Conservation (phyloP, 2,329 filamentous ascomycete species). For the Zymoseptoria ardabiliae region DNA sequence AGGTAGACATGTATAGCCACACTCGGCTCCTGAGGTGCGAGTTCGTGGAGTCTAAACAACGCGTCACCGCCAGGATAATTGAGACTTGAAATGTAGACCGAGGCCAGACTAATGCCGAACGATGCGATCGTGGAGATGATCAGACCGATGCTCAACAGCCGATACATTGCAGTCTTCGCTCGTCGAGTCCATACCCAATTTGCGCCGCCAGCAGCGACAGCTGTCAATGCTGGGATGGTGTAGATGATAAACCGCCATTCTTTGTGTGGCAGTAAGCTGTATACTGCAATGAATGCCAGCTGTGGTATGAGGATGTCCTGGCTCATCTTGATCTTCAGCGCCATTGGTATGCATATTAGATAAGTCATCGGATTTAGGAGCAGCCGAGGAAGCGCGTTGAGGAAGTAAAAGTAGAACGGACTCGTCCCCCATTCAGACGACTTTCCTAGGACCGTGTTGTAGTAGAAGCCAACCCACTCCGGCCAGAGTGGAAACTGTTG, state of each 20-base stretch:
- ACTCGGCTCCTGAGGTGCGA: conserved; percentile 10
- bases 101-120: conserved; percentile 53
- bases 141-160: conserved; percentile 48
- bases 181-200: conserved; percentile 55
- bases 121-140: conserved; percentile 53
- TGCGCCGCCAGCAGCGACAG: conserved; percentile 65
- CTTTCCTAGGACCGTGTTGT: conserved; percentile 78
- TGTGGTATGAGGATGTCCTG: conserved; percentile 57
- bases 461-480: conserved; percentile 81
- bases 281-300: conserved; percentile 66
- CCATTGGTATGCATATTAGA: conserved; percentile 43
- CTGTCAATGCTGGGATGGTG: conserved; percentile 70
- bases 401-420: conserved; percentile 81
- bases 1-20: conserved; percentile 40
- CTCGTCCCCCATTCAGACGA: conserved; percentile 82
- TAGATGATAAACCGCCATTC: conserved; percentile 95
- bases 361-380: conserved; percentile 69
- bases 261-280: conserved; percentile 88
- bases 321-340: conserved; percentile 38
- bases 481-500: conserved; percentile 72
- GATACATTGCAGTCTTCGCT: conserved; percentile 53
- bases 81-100: conserved; percentile 73
- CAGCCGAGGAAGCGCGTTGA: conserved; percentile 71
- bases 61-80: conserved; percentile 93
- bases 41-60: conserved; percentile 42